phyloP scores from a whole-genome alignment of 2,329 filamentous ascomycete species.

The Neopestalotiopsis rosae region DNA sequence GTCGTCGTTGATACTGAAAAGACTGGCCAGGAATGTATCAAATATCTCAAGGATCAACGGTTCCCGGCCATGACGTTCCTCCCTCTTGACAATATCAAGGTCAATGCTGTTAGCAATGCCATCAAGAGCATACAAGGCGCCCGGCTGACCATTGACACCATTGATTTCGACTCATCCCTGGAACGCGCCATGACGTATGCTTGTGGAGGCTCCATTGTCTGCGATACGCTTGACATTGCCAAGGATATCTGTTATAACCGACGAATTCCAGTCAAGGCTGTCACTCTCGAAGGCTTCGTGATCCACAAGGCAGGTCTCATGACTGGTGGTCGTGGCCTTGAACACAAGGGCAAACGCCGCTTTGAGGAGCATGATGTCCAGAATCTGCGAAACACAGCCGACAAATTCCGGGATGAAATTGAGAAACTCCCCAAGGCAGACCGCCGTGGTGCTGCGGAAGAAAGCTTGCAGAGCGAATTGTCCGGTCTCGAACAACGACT shows the following conservation, averaged over 20 bases:
- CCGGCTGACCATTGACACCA: conserved; percentile 91
- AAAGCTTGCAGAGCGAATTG: conserved; percentile 80
- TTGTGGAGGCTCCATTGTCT: conserved; percentile 93
- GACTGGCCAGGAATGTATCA: conserved; percentile 90
- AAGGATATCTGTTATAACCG: conserved; percentile 89
- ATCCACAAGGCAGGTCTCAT: conserved; percentile 97
- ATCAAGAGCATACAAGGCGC: conserved; percentile 88
- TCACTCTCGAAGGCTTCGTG: conserved; percentile 92
- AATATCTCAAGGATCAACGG: conserved; percentile 90
- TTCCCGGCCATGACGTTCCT: conserved; percentile 91
- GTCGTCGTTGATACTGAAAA: conserved; percentile 96
- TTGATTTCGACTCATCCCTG: conserved; percentile 87
- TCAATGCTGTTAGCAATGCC: conserved; percentile 86
- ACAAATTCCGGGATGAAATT: conserved; percentile 79
- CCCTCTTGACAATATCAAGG: conserved; percentile 95
- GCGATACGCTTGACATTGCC: conserved; percentile 84
- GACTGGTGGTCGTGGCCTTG: conserved; percentile 88
- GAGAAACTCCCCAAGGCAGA: conserved; percentile 80
- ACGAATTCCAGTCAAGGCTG: conserved; percentile 88
- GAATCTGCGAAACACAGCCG: conserved; percentile 76
- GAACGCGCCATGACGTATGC: conserved; percentile 95
- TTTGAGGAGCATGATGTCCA: conserved; percentile 93
- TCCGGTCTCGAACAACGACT: conserved; percentile 80
- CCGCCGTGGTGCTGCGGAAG: conserved; percentile 77
- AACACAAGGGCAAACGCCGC: conserved; percentile 76